These are phyloP conservation scores for Jackrogersella multiformis DNA, from an alignment of 495 filamentous ascomycete genomes.

Conservation along the genomic window DNA sequence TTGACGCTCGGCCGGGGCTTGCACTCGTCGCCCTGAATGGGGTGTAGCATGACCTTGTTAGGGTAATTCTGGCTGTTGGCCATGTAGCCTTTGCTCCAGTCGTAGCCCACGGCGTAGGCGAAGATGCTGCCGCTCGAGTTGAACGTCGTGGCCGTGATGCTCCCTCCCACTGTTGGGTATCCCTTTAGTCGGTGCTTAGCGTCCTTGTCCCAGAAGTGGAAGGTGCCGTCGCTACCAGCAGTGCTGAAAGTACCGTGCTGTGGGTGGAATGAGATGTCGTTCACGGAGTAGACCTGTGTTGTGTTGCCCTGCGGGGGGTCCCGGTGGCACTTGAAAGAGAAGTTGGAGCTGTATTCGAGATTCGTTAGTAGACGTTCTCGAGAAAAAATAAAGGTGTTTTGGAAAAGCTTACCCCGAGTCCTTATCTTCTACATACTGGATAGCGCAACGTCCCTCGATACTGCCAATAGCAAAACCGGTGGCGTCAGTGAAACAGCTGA, in stretches of 20 bases:
- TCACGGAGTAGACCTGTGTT: constrained; percentile 87
- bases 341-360: constrained; percentile 67
- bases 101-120: constrained; percentile 91
- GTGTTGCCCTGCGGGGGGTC: constrained; percentile 70
- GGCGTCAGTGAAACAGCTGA: constrained; percentile 85
- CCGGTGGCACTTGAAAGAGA: constrained; percentile 94
- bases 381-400: not conserved
- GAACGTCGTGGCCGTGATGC: constrained; percentile 82
- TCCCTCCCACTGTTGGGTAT: constrained; percentile 83
- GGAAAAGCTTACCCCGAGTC: constrained; percentile 68
- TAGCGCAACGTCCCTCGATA: constrained; percentile 89
- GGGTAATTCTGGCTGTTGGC: constrained; percentile 72
- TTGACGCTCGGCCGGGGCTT: constrained; percentile 77
- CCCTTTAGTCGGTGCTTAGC: constrained; percentile 87
- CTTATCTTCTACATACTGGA: constrained; percentile 89
- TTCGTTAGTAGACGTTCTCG: constrained; percentile 16
- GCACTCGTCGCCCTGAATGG: constrained; percentile 77
- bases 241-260: constrained; percentile 85
- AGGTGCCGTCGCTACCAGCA: constrained; percentile 86
- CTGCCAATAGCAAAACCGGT: constrained; percentile 86
- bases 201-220: constrained; percentile 92
- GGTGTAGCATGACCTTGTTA: constrained; percentile 90
- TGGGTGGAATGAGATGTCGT: constrained; percentile 89
- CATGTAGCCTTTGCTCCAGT: constrained; percentile 91
- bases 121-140: constrained; percentile 81